Evolutionary conservation across 1,284 basidiomycete genomes (phyloP), one percentile per base, ranked within the genome.

Genomic region (Xerocomus amazonicus): DNA sequence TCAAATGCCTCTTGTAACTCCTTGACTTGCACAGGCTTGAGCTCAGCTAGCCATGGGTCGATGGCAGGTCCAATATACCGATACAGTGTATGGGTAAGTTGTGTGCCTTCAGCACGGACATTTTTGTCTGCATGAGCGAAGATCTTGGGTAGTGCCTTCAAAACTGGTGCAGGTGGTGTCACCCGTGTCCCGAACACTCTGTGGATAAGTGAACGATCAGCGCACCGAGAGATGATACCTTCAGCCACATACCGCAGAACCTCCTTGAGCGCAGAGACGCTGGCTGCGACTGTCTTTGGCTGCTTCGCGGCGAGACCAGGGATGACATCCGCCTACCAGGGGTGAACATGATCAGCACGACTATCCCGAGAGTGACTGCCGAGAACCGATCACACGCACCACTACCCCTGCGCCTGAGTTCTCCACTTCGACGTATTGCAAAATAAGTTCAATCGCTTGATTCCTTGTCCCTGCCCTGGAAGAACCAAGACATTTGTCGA

Each of bases 1-100:
- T 91, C 91, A 62, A 97, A 99, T 0, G 84, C 79, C 63, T 97
- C 95, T 60, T 92, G 92, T 53, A 99, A 70, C 63, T 99, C 97
- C 67, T 97, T 95, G 38, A 95, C 84, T 69, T 99, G 97, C n/a
- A 99, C 94, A 0, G 97, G 93, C 68, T 99, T 99, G 54, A 99
- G 79, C 57, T 97, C 91, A n/a, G 82, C 74, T 9, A 99, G 73
- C 71, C 87, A 92, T 39, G 93, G 83, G 48, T 93, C 86, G 53
- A 99, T 87, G 1, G 86, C 89, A 1, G 88, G 75, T 19, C 97
- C 97, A 56, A 99, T 84, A 67, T 85, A 95, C 56, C 88, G 87
- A 73, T 99, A 96, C 6, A 99, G 72, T 4, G 78, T 75, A 57
- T 89, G 83, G 0, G 84, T 79, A 16, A 99, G 84, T 35, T 76